Evolutionary conservation across 2,329 filamentous ascomycete species (phyloP), one percentile per base, ranked within the genome.

Genomic region (Mycocentrospora acerina): DNA sequence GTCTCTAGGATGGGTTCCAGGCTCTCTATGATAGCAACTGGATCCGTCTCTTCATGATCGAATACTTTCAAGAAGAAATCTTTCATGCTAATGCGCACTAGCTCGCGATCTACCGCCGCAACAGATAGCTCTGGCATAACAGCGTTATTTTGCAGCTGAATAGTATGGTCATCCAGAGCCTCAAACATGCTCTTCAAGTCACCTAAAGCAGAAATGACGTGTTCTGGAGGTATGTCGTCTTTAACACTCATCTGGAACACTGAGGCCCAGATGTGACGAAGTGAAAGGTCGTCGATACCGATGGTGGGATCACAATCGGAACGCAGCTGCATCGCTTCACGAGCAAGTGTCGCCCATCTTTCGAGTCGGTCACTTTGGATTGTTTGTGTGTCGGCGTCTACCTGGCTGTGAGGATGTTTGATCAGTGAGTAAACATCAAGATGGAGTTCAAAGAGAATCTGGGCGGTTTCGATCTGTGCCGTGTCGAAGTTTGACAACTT

Each of bases 21-120:
- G 18, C 84, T 93, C 58, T 96, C 90, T 42, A 98, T 96, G 14
- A 96, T 81, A 4, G 84, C 79, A 10, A 91, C 79, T 0, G 91
- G 88, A 52, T 96, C 85, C 31, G 85, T 82, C 42, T 84, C 80
- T 40, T 93, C 86, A 25, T 90, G 83, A 43, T 88, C 86, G 62
- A 97, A 97, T 1, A 98, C 80, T 25, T 84, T 88, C 34, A 90
- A 77, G 67, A 98, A 97, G 65, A 97, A 97, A 60, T 96, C 91
- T 80, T 95, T 93, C 0, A 91, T 97, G 11, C 88, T 95, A 24
- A 97, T 77, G 56, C 90, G 90, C 10, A 88, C 91, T 17, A 96
- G 85, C 62, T 98, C 91, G 37, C 89, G 83, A 47, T 97, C 90
- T 7, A 93, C 84, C 1, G 89, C 88, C n/a, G 79, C 77, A 2